Conservation (phyloP, 768 basidiomycete genomes). For the Pleurotus eryngii region DNA sequence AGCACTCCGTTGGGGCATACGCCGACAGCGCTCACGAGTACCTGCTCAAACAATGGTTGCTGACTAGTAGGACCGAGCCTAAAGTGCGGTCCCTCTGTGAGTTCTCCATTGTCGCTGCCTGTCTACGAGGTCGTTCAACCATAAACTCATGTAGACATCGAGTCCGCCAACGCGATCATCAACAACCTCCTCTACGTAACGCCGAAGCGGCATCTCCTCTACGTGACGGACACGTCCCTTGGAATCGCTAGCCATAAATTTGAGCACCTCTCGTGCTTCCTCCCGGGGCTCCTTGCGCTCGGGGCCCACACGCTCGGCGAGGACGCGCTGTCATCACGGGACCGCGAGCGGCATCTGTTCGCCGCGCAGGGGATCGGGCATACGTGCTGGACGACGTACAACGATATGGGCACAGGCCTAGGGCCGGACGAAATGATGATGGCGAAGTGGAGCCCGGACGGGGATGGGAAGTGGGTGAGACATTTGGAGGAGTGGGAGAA, state of each 20-base stretch:
- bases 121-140: conserved; percentile 19
- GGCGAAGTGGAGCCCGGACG: conserved; percentile 15
- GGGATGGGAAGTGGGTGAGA: conserved; percentile 34
- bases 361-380: conserved; percentile 61
- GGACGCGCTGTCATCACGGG: neutral
- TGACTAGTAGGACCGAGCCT: conserved; percentile 51
- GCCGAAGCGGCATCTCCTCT: conserved; percentile 50
- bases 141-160: conserved; percentile 36
- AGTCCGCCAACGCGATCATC: conserved; percentile 47
- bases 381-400: conserved; percentile 62
- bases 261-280: conserved; percentile 64
- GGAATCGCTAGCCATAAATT: conserved; percentile 40
- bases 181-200: conserved; percentile 53
- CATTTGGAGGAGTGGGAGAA: conserved; percentile 41
- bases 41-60: conserved; percentile 64
- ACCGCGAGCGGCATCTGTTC: conserved; percentile 44
- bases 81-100: conserved; percentile 55
- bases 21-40: conserved; percentile 73
- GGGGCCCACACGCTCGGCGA: conserved; percentile 40
- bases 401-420: conserved; percentile 60
- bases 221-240: conserved; percentile 44
- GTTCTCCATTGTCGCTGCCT: conserved; percentile 29
- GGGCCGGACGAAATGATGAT: conserved; percentile 54
- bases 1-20: conserved; percentile 49
- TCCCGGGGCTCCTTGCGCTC: conserved; percentile 59